These are phyloP conservation scores for Lindgomyces ingoldianus DNA, from an alignment of 495 filamentous ascomycete genomes.

Conservation along the genomic window DNA sequence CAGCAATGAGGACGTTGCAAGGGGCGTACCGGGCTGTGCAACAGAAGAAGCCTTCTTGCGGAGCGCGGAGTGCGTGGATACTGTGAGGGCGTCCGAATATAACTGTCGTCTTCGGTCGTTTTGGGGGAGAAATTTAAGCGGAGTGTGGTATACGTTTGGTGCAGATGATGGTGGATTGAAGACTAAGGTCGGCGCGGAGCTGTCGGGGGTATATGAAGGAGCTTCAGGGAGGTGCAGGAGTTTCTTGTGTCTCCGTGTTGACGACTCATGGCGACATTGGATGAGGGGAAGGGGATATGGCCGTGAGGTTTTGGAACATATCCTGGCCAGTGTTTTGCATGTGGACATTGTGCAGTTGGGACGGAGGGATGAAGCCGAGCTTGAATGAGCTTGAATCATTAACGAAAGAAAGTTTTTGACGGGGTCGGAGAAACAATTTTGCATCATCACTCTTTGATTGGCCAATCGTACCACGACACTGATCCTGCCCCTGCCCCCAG, in stretches of 20 bases:
- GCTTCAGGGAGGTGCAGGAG: constrained; percentile 72
- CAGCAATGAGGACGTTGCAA: constrained; percentile 20
- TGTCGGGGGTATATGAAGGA: constrained; percentile 60
- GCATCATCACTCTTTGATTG: neutral
- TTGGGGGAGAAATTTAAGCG: constrained; percentile 82
- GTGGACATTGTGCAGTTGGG: constrained; percentile 25
- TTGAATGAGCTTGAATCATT: neutral
- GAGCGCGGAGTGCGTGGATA: constrained; percentile 20
- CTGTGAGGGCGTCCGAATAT: constrained; percentile 41
- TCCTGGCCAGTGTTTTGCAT: constrained; percentile 8
- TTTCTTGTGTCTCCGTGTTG: constrained; percentile 68
- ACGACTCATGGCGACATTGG: constrained; percentile 62
- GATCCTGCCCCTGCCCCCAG: too few species aligned
- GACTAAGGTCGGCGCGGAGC: constrained; percentile 60
- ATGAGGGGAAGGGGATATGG: constrained; percentile 6
- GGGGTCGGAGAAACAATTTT: neutral
- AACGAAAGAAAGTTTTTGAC: neutral
- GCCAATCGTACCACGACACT: neutral
- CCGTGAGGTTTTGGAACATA: neutral
- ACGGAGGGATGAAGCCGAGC: neutral
- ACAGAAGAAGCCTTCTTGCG: constrained; percentile 10
- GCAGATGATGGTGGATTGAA: constrained; percentile 92
- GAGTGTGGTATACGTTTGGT: constrained; percentile 81
- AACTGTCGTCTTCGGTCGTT: constrained; percentile 70
- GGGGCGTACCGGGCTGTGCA: constrained; percentile 38